A percentile compares a stretch with the other conserved stretches of the same genome.
Conservation (phyloP, 75 land plant species). For the Pseudotsuga menziesii region DNA sequence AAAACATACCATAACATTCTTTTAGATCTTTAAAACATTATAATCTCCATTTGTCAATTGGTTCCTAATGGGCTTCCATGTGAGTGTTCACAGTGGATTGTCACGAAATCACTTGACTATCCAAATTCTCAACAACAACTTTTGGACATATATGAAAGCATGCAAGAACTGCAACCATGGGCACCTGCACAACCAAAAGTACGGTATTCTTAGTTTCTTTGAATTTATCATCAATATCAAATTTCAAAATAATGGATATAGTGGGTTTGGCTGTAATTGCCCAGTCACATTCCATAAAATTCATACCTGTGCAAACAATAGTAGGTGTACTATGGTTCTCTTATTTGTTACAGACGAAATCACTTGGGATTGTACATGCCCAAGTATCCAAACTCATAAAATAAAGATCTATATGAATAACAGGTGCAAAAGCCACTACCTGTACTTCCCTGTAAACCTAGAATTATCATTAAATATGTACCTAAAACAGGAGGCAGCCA, state of each 20-base stretch:
- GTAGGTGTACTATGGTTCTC: not conserved
- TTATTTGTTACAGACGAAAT: not conserved
- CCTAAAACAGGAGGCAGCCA: no score
- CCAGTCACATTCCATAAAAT: not conserved
- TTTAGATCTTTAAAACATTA: not conserved
- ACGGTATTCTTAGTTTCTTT: not conserved
- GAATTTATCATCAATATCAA: not conserved
- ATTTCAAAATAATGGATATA: constrained; percentile 3
- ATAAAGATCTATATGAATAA: not conserved
- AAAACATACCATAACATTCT: not conserved
- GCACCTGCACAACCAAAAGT: constrained; percentile 41
- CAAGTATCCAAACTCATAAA: not conserved
- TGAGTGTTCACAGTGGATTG: constrained; percentile 27
- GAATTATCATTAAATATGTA: not conserved
- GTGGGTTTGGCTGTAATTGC: not conserved
- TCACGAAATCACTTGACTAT: constrained; percentile 23
- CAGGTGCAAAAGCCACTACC: not conserved
- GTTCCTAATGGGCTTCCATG: not conserved
- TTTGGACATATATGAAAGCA: constrained; percentile 16
- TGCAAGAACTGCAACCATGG: constrained; percentile 29
- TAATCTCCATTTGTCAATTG: not conserved
- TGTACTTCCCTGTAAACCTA: not conserved
- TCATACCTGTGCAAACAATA: not conserved
- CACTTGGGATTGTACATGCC: not conserved
- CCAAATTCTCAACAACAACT: constrained; percentile 18